A percentile compares a stretch with the other conserved stretches of the same genome.
phyloP scores from a whole-genome alignment of 345 rosid species.

The Ricinus communis region DNA sequence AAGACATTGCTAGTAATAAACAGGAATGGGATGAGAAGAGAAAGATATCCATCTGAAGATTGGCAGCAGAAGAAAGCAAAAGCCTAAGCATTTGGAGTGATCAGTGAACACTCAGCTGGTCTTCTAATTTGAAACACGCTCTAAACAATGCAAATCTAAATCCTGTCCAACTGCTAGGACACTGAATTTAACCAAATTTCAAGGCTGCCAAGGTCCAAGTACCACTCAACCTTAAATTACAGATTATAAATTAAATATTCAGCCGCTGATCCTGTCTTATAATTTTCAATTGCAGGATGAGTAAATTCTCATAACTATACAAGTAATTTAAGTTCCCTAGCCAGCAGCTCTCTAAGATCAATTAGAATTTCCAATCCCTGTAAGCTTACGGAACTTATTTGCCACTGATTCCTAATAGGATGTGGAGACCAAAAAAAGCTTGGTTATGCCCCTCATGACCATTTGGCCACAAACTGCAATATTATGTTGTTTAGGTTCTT shows the following conservation, averaged over 20 bases:
- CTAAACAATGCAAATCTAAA: neutral
- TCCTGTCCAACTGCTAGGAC: neutral
- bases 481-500: neutral
- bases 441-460: neutral
- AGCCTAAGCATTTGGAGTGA: neutral
- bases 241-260: neutral
- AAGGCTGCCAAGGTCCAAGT: neutral
- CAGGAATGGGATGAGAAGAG: neutral
- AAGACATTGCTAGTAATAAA: neutral
- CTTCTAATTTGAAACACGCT: neutral
- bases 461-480: neutral
- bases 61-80: neutral
- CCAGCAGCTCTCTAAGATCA: neutral
- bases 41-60: neutral
- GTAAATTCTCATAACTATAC: neutral
- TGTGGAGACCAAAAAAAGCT: neutral
- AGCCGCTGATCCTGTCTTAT: too few relatives aligned
- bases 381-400: neutral
- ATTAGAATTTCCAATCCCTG: neutral
- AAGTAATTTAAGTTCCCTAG: neutral
- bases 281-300: neutral
- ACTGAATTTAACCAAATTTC: slow-evolving; percentile 1
- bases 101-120: neutral
- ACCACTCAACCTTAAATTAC: neutral
- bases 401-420: neutral